Base-by-base conservation (phyloP, 805 yeast genomes). In the Pichia nanzhaoensis region DNA sequence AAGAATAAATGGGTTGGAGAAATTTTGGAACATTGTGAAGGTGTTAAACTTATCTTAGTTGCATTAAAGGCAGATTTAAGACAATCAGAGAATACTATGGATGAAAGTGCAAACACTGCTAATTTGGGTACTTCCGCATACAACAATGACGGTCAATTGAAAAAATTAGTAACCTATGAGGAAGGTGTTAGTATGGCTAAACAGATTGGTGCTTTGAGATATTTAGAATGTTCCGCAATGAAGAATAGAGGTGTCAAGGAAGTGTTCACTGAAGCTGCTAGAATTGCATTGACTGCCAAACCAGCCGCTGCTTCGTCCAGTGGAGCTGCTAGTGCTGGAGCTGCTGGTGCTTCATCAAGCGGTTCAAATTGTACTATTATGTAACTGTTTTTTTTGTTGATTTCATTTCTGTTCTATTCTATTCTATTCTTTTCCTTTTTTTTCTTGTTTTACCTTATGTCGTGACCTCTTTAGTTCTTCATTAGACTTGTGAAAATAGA, bases 161-260 rank as follows among this genome's bases (percentile, higher is more conserved):
- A 71, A 60, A 68, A 77, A 45, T 69, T 87, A 51, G 88, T 93
- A 48, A 70, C 86, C 21, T 93, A 91, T 62, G 96, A 93, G 49
- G 96, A 93, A 65, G 99, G 99, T 27, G 74, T 93, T 47, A 81
- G 82, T 0, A 88, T 91, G 57, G 99, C 99, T 33, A 89, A 89
- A 60, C 78, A 78, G 60, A 85, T 93, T 37, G 97, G 97, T 20
- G 98, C 99, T 0, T 71, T 90, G 56, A 78, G 98, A 58, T 93
- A 93, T 64, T 73, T 93, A 59, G 99, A 93, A 66, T 93, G 99
- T 68, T 86, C 96, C 22, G 98, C 99, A 6, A 93, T 90, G 71
- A 82, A 84, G 63, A 91, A 90, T 65, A 78, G 95, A 59, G 99
- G 99, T 53, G 99, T 93, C n/a, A 93, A 95, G 60, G 99, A 93